Evolutionary conservation across 2,329 filamentous ascomycete genomes (phyloP), one percentile per base, ranked within the genome.

Genomic region (Botryotinia globosa): DNA sequence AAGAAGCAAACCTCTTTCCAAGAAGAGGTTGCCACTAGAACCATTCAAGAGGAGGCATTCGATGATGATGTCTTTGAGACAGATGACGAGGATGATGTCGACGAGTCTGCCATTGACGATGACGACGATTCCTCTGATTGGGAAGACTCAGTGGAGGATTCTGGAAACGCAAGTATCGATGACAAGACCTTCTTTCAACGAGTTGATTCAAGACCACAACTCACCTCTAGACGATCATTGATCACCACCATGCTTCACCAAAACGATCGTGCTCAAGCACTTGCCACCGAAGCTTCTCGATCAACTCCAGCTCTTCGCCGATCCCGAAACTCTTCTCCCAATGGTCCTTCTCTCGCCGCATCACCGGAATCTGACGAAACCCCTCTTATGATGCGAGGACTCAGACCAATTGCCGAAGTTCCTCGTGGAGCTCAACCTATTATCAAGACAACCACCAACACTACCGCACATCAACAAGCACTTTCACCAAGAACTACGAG

Each of bases 401-500:
- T 81, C 22, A 78, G 78, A 68, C 71, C 80, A n/a, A 80, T 80
- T 39, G 61, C 79, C 4, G 80, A 81, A 89, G 91, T 74, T 85
- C 89, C 74, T 87, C 87, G 7, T 1, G 81, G 80, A 6, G 87
- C 88, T 0, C 94, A 95, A 81, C 94, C 94, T 42, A 97, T 97
- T 79, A 88, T 91, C 79, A 88, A 91, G 80, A 91, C 89, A 22
- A 88, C 91, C 32, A 87, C 87, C n/a, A 90, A 90, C 73, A 85
- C 85, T 9, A 75, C 75, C 42, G 76, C 78, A 66, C 89, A 92
- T 76, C 91, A 93, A 72, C 89, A 90, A 42, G 92, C 94, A 2
- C 87, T 97, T 76, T 98, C 96, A 8, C 96, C 96, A 6, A 90
- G 94, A 73, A 98, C 95, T 0, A 98, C 94, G 0, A 89, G 96